These are phyloP conservation scores for Phaffia rhodozyma DNA, from an alignment of 1,284 basidiomycete species.

Conservation along the genomic window DNA sequence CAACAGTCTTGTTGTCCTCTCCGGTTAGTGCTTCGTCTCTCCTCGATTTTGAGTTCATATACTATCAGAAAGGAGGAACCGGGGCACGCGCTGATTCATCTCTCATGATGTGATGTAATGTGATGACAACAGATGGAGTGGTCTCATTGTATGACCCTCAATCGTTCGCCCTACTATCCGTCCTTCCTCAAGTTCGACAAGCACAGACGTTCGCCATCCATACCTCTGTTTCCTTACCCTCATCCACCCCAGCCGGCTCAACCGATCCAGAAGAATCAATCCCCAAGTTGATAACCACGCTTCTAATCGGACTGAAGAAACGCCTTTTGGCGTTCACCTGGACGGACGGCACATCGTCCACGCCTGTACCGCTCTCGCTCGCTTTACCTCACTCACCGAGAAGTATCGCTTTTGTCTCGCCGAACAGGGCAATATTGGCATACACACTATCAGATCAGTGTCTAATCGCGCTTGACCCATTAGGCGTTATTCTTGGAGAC, in stretches of 20 bases:
- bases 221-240: constrained; percentile 42
- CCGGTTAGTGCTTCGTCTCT: constrained; percentile 45
- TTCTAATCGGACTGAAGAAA: constrained; percentile 74
- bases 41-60: background rate
- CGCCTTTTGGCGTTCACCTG: constrained; percentile 76
- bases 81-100: background rate
- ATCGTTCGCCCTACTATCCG: constrained; percentile 52
- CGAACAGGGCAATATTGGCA: constrained; percentile 55
- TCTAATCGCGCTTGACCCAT: constrained; percentile 53
- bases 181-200: constrained; percentile 57
- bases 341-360: constrained; percentile 55
- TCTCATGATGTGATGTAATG: background rate
- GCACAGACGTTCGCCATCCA: constrained; percentile 69
- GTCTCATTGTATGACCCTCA: constrained; percentile 44
- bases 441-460: constrained; percentile 64
- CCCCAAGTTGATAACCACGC: constrained; percentile 44
- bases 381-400: constrained; percentile 64
- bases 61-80: background rate
- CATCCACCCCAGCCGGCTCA: constrained; percentile 8
- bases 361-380: constrained; percentile 30
- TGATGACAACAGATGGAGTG: constrained; percentile 27
- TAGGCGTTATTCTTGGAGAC: constrained; percentile 36
- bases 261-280: background rate
- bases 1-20: constrained; percentile 65
- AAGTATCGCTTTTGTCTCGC: constrained; percentile 53